phyloP scores from a whole-genome alignment of 805 yeast species.

The Sugiyamaella marilandica region DNA sequence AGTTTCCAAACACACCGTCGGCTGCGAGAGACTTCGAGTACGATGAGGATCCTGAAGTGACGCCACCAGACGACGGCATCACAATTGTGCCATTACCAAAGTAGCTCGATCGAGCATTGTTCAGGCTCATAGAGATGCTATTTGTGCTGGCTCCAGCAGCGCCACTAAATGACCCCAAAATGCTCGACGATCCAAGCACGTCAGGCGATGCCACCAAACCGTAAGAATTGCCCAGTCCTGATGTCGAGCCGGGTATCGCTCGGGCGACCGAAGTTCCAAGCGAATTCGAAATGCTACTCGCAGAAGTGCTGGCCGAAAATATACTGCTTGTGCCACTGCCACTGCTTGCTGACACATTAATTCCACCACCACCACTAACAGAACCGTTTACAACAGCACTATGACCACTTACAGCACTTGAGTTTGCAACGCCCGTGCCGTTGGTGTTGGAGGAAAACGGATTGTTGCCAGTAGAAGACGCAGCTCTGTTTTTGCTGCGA shows the following conservation, averaged over 20 bases:
- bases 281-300: neutral
- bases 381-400: neutral
- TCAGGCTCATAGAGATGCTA: neutral
- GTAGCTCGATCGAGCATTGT: neutral
- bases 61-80: neutral
- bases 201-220: neutral
- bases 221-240: neutral
- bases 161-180: neutral
- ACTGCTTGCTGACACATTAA: no score
- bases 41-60: constrained; percentile 6
- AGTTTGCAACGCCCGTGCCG: neutral
- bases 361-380: no score
- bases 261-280: neutral
- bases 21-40: constrained; percentile 1
- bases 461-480: neutral
- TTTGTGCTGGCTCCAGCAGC: neutral
- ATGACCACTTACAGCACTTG: neutral
- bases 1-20: neutral
- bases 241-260: neutral
- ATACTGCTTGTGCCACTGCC: no score
- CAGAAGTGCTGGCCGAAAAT: neutral
- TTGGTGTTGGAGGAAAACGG: neutral
- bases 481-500: neutral
- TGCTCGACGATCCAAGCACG: neutral
- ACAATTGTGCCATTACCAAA: neutral